A percentile compares a stretch with the other conserved stretches of the same genome.
Evolutionary conservation across 2,329 filamentous ascomycete species (phyloP).

Genomic region (Botrytis fabae): DNA sequence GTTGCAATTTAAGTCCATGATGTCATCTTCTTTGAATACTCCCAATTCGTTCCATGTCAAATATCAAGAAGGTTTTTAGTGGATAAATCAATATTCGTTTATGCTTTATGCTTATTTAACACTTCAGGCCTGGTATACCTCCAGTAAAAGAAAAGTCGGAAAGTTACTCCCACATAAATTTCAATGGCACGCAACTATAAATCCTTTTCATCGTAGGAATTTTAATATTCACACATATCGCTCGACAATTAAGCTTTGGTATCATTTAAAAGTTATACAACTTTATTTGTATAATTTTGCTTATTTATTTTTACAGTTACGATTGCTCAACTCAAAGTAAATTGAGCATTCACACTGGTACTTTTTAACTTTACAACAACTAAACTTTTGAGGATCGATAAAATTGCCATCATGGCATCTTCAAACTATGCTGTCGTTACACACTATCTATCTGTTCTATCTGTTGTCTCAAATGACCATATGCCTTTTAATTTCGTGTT

Average conservation of each 20-base stretch:
- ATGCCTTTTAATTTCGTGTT: background rate
- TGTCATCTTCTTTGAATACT: background rate
- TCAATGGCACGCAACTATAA: background rate
- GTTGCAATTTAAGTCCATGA: background rate
- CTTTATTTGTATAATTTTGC: background rate
- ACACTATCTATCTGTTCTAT: background rate
- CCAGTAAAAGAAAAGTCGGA: background rate
- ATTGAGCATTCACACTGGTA: background rate
- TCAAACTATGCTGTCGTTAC: background rate
- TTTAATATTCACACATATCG: background rate
- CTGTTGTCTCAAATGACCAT: background rate
- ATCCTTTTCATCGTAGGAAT: background rate
- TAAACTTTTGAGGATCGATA: background rate
- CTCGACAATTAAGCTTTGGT: background rate
- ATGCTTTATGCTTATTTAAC: background rate
- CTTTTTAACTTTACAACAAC: background rate
- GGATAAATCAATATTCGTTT: background rate
- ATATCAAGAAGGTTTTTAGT: background rate
- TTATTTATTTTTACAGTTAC: background rate
- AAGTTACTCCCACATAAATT: background rate
- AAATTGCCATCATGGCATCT: background rate
- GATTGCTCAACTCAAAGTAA: background rate
- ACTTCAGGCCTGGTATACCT: background rate
- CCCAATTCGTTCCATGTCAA: background rate
- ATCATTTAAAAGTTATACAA: constrained; percentile 4